Evolutionary conservation across 176 grass and related monocot species (phyloP), one percentile per base, ranked within the genome.

Genomic region (Zoysia japonica): DNA sequence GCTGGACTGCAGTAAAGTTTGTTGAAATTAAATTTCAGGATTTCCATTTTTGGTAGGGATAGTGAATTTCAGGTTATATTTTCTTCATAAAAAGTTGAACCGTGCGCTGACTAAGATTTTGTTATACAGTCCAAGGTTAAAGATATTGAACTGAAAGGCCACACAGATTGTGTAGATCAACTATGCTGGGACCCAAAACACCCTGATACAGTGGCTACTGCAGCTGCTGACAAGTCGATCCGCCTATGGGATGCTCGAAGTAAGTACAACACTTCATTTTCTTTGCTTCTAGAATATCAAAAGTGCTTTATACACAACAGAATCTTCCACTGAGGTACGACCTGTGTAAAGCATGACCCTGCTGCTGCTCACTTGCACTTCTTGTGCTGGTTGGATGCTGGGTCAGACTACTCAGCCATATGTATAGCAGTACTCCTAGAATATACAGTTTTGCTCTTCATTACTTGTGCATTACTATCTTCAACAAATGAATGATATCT

Each of bases 101-200:
- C 2, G 5, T 51, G 16, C 86, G 61, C 72, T 88, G 47, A 90
- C 72, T 51, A 36, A 16, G 40, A 47, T 85, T 82, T 85, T 77
- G 17, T 72, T 83, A n/a, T 61, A 70, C 92, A 99, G 96, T 87
- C 88, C 9, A 99, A 99, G 79, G 90, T 95, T 71, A 99, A 99
- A 92, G 96, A 99, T 57, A 86, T 93, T 79, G 96, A 99, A 86
- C 84, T 99, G 75, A 99, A 95, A 89, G 96, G 96, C 57, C 96
- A 99, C 74, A 93, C 90, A 36, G 96, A 99, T 85, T 86, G 88
- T 77, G 96, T 99, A 68, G 96, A 99, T 91, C 96, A 99, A 84
- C 87, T 99, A 79, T 99, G 96, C 84, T 99, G 92, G 96, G 96
- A 99, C 75, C 96, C 96, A 61, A 99, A 93, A 67, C 96, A 99